Evolutionary conservation across 306 rosid species (phyloP).

Genomic region (Geum urbanum): DNA sequence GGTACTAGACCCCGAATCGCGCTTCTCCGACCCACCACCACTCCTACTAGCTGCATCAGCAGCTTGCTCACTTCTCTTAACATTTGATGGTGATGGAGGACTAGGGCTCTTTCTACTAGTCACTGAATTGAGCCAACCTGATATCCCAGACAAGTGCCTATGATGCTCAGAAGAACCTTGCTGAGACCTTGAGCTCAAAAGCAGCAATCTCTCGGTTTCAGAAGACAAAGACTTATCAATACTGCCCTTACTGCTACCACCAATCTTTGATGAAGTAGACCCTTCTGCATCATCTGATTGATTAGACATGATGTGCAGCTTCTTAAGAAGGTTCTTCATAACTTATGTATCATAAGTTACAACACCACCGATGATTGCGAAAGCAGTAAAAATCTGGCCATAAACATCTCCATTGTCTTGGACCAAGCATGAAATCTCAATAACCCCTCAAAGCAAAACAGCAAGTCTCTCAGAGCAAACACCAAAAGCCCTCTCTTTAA

Average conservation of each 20-base stretch:
- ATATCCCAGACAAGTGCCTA: slow-evolving; percentile 62
- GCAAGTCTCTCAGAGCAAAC: slow-evolving; percentile 29
- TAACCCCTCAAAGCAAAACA: slow-evolving; percentile 30
- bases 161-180: slow-evolving; percentile 52
- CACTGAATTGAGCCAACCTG: slow-evolving; percentile 73
- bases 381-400: slow-evolving; percentile 49
- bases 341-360: slow-evolving; percentile 27
- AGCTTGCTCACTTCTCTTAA: slow-evolving; percentile 46
- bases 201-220: slow-evolving; percentile 45
- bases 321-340: slow-evolving; percentile 93
- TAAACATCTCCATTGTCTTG: slow-evolving; percentile 62
- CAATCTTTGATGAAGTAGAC: slow-evolving; percentile 55
- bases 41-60: slow-evolving; percentile 36
- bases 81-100: slow-evolving; percentile 47
- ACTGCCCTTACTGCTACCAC: slow-evolving; percentile 14
- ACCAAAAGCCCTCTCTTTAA: slow-evolving; percentile 8
- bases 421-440: slow-evolving; percentile 58
- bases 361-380: slow-evolving; percentile 33
- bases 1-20: slow-evolving; percentile 58
- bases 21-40: slow-evolving; percentile 7
- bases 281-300: slow-evolving; percentile 60
- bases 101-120: slow-evolving; percentile 49
- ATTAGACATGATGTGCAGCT: slow-evolving; percentile 71
- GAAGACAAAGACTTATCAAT: slow-evolving; percentile 42
- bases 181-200: slow-evolving; percentile 35